Evolutionary conservation across 1,139 yeast species (phyloP).

Genomic region (Sugiyamaella pinicola): DNA sequence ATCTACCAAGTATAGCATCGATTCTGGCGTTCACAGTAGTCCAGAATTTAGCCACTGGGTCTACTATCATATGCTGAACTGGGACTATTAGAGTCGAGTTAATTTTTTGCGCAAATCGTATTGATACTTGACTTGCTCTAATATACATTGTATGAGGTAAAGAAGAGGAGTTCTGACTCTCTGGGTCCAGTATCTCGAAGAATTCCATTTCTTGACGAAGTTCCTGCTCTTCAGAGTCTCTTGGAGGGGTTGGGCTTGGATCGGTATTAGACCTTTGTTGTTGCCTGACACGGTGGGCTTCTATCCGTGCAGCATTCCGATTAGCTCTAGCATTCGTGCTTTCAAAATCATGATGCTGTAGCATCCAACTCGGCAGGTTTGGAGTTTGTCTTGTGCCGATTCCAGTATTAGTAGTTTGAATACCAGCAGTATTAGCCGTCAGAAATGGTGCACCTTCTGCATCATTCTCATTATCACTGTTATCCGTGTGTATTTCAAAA

Average conservation of each 20-base stretch:
- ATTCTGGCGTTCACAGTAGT: conserved; percentile 49
- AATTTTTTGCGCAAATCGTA: conserved; percentile 43
- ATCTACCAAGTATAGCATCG: conserved; percentile 59
- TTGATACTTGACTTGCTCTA: conserved; percentile 35
- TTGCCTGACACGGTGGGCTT: conserved; percentile 5
- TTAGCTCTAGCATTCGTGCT: conserved; percentile 1
- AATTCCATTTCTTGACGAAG: conserved; percentile 42
- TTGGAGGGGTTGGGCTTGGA: neutral
- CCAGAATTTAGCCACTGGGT: conserved; percentile 68
- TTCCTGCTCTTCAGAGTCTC: conserved; percentile 19
- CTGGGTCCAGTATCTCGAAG: conserved; percentile 48
- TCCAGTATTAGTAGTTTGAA: conserved; percentile 5
- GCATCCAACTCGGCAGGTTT: conserved; percentile 22
- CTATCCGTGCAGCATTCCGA: conserved; percentile 1
- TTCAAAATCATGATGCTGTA: conserved; percentile 20
- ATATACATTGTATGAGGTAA: conserved; percentile 28
- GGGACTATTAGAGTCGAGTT: conserved; percentile 54
- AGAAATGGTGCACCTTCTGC: conserved; percentile 8
- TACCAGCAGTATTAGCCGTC: neutral
- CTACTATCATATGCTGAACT: conserved; percentile 55
- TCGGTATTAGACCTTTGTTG: neutral
- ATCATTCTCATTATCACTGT: conserved; percentile 6
- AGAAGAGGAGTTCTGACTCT: conserved; percentile 24
- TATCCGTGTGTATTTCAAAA: conserved; percentile 9
- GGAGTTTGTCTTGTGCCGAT: conserved; percentile 14